Percentiles rank a stretch among this genome's conserved stretches.
Conservation (phyloP, 1,284 basidiomycete genomes). For the Coniophora puteana region DNA sequence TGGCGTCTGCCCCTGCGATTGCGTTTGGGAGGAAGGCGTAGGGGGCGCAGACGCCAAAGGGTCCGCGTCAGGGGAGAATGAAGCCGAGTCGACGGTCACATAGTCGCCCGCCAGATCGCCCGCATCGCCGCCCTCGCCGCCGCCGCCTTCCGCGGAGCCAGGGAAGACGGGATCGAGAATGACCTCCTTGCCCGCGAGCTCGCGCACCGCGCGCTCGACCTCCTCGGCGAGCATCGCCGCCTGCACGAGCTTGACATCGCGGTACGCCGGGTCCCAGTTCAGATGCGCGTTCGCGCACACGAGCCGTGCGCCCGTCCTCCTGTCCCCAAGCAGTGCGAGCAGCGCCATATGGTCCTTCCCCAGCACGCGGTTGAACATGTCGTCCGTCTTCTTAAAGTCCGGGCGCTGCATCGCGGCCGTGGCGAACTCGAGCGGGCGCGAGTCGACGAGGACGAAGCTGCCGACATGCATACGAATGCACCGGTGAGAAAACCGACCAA, state of each 20-base stretch:
- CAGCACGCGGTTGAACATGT: slow-evolving; percentile 99
- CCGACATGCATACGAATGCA: slow-evolving; percentile 10
- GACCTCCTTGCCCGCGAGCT: no score
- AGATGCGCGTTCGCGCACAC: slow-evolving; percentile 93
- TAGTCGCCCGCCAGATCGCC: no score
- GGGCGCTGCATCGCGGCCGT: slow-evolving; percentile 89
- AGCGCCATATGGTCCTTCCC: slow-evolving; percentile 95
- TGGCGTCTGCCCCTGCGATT: no score
- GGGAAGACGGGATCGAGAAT: no score
- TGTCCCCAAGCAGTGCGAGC: slow-evolving; percentile 85
- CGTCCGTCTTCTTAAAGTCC: slow-evolving; percentile 98
- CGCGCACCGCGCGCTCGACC: slow-evolving; percentile 87
- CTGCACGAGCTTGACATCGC: slow-evolving; percentile 98
- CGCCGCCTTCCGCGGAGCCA: no score
- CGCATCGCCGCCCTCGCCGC: no score
- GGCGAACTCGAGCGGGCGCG: slow-evolving; percentile 93
- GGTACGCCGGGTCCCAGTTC: slow-evolving; percentile 90
- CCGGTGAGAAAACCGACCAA: slow-evolving; percentile 8
- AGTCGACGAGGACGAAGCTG: slow-evolving; percentile 92
- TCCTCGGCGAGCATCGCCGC: slow-evolving; percentile 91
- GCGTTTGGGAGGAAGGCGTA: no score
- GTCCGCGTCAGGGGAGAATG: slow-evolving; percentile 56
- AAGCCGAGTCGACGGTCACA: no score
- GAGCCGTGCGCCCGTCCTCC: slow-evolving; percentile 81
- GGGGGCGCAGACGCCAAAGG: slow-evolving; percentile 39